Percentiles rank a stretch among this genome's conserved stretches.
These are phyloP conservation scores for Neurospora africana DNA, from an alignment of 495 filamentous ascomycete species.

Conservation along the genomic window DNA sequence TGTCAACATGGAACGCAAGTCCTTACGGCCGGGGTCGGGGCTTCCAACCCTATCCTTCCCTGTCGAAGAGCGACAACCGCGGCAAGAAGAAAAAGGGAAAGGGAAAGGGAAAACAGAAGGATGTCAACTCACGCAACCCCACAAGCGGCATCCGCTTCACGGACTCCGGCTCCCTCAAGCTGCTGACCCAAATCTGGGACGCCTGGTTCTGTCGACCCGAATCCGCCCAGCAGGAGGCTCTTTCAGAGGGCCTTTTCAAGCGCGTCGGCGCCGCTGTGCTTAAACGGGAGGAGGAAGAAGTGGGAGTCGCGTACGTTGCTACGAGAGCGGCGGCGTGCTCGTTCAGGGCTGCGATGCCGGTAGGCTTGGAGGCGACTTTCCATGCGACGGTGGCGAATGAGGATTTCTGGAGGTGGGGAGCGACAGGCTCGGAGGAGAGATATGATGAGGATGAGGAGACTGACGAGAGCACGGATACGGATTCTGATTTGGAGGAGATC, in stretches of 20 bases:
- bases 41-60: conserved; percentile 13
- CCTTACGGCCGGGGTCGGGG: conserved; percentile 15
- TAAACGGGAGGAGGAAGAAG: neutral
- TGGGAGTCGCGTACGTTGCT: neutral
- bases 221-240: neutral
- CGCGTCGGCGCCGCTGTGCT: neutral
- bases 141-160: neutral
- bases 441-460: neutral
- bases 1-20: conserved; percentile 12
- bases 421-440: neutral
- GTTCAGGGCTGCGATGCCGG: neutral
- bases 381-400: neutral
- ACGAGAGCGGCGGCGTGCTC: neutral
- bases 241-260: neutral
- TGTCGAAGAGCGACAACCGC: neutral
- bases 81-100: neutral
- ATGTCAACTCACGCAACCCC: neutral
- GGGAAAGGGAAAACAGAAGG: neutral
- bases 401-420: neutral
- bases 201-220: neutral
- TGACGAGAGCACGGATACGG: neutral
- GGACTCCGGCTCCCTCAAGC: neutral
- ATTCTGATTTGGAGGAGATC: neutral
- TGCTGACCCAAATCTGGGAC: neutral
- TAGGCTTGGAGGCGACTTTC: neutral